phyloP scores from a whole-genome alignment of 1,139 yeast genomes.

The Kodamaea anthophila region DNA sequence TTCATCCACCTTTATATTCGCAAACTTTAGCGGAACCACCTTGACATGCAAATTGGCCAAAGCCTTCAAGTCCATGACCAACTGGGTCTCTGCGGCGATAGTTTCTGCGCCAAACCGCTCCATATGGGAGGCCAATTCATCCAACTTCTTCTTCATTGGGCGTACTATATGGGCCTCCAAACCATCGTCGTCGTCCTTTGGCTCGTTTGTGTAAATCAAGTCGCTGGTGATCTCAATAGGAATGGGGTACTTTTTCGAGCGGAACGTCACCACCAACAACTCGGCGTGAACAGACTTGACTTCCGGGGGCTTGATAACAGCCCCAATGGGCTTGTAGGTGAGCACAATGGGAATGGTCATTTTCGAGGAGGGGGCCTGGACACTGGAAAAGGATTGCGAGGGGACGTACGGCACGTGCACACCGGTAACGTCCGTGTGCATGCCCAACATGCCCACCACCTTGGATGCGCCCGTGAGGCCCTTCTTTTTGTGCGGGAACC shows the following conservation, averaged over 20 bases:
- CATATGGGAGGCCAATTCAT: slow-evolving; percentile 11
- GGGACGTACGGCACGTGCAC: slow-evolving; percentile 13
- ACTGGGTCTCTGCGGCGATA: slow-evolving; percentile 12
- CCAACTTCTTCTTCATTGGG: slow-evolving; percentile 15
- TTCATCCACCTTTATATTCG: slow-evolving; percentile 7
- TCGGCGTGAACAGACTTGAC: slow-evolving; percentile 15
- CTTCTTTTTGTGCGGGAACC: slow-evolving; percentile 17
- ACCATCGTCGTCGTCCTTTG: slow-evolving; percentile 12
- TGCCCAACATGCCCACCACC: slow-evolving; percentile 16
- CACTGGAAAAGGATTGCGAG: slow-evolving; percentile 5
- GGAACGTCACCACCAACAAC: slow-evolving; percentile 15
- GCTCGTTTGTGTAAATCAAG: slow-evolving; percentile 13
- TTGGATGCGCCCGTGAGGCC: slow-evolving; percentile 17
- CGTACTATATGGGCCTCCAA: slow-evolving; percentile 14
- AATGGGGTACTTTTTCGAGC: slow-evolving; percentile 19
- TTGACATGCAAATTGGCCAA: slow-evolving; percentile 16
- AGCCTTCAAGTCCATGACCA: slow-evolving; percentile 17
- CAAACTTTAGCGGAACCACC: slow-evolving; percentile 13
- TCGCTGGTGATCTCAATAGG: slow-evolving; percentile 17
- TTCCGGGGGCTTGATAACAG: slow-evolving; percentile 15
- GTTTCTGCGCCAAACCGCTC: slow-evolving; percentile 12
- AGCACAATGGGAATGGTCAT: slow-evolving; percentile 13
- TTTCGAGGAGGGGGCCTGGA: slow-evolving; percentile 3
- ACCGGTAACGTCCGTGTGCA: slow-evolving; percentile 13
- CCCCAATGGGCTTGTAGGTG: slow-evolving; percentile 6